Evolutionary conservation across 768 basidiomycete species (phyloP), one percentile per base, ranked within the genome.

Genomic region (Russula earlei): DNA sequence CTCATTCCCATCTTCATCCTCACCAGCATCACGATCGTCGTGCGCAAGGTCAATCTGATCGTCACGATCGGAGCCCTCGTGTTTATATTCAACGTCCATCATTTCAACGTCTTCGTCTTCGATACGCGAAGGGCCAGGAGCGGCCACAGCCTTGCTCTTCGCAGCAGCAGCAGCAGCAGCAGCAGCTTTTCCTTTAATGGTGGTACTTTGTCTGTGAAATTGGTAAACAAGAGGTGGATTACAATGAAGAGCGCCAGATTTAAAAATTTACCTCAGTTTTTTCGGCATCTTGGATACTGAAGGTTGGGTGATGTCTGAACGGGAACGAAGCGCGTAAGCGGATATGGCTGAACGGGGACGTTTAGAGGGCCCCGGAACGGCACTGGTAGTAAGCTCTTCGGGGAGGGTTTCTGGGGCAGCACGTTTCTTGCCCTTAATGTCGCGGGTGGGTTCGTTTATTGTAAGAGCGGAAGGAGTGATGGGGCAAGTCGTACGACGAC

Each of bases 381-480:
- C 63, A 42, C 70, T 60, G 44, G 74, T 73, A 63, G 74, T 69
- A 47, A 66, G 86, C 68, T 85, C 82, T 70, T 86, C 85, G 42
- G 81, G 81, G 62, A 71, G 71, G 33, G 74, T 70, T 71, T 91
- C 87, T 46, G 85, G 84, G 31, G 77, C 80, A 37, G 90, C 91
- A 65, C 90, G 86, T 74, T 94, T 95, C 82, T 96, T 96, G 56
- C 91, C 93, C 72, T 94, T 94, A 62, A 71, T 70, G 72, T 91
- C 88, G 66, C 77, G 77, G 3, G 73, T 63, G 47, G 84, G 80
- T 76, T 91, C 90, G 82, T 83, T 84, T 71, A 90, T 91, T 55
- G 71, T 79, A 72, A 71, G 69, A 63, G 77, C 67, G 62, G 74
- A 47, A 65, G 74, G 64, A 60, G 72, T 61, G 65, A 68, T 59